These are phyloP conservation scores for Tetraselmis chui DNA, from an alignment of 139 green algal genomes.

Conservation along the genomic window DNA sequence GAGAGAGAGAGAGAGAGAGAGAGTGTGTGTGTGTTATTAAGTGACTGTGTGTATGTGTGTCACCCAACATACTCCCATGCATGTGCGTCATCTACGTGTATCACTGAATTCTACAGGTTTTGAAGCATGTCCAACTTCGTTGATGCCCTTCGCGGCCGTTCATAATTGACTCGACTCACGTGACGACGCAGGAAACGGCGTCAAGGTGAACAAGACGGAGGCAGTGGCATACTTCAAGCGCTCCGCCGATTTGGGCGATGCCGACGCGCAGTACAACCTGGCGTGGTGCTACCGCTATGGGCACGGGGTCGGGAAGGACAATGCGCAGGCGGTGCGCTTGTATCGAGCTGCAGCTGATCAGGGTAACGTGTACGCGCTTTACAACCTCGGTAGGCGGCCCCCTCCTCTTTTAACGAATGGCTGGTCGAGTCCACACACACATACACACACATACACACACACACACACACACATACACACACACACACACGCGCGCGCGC, in stretches of 20 bases:
- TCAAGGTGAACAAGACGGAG: conserved; percentile 2
- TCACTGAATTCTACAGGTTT: too few species aligned
- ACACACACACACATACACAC: too few species aligned
- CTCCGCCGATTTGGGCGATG: conserved; percentile 12
- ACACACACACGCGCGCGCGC: too few species aligned
- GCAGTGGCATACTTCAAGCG: conserved; percentile 1
- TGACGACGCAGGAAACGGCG: conserved; percentile 15
- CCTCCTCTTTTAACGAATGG: too few species aligned
- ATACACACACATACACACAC: too few species aligned
- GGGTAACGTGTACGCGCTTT: neutral
- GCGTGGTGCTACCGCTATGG: neutral
- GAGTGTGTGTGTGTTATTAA: too few species aligned
- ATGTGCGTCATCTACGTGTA: too few species aligned
- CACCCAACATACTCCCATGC: too few species aligned
- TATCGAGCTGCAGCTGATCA: neutral
- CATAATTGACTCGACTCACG: conserved; percentile 11
- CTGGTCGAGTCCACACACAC: too few species aligned
- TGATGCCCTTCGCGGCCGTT: neutral
- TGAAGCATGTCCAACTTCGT: too few species aligned
- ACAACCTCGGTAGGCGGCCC: neutral
- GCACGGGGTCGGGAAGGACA: neutral
- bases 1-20: too few species aligned
- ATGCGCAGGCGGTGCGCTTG: neutral
- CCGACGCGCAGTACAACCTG: conserved; percentile 9
- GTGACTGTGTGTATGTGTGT: too few species aligned